Percentiles rank a stretch among this genome's conserved stretches.
These are phyloP conservation scores for Leonotis leonurus DNA, from an alignment of 257 asterid species.

Conservation along the genomic window DNA sequence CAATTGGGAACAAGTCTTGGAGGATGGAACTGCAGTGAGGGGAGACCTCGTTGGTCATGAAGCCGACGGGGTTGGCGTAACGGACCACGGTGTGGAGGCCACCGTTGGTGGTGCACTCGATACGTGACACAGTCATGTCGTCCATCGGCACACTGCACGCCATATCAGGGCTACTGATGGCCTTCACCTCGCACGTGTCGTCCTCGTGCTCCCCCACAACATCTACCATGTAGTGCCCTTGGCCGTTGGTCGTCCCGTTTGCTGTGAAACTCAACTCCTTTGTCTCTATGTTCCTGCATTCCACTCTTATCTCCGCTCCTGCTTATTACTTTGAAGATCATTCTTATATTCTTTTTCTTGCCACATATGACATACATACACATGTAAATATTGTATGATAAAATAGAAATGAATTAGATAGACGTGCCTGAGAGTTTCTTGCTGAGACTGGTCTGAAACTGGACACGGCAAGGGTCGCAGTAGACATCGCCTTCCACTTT, in stretches of 20 bases:
- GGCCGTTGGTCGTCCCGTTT: constrained; percentile 21
- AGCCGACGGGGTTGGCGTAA: constrained; percentile 35
- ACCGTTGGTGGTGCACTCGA: constrained; percentile 25
- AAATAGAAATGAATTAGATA: too few species aligned
- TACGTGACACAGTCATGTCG: constrained; percentile 2
- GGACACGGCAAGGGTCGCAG: constrained; percentile 40
- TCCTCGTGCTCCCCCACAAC: constrained; percentile 45
- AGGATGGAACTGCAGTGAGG: constrained; percentile 24
- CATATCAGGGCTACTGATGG: constrained; percentile 21
- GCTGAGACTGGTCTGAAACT: constrained; percentile 32
- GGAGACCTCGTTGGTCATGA: constrained; percentile 21
- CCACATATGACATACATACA: too few species aligned
- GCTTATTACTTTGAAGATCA: too few species aligned
- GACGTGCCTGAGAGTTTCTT: constrained; percentile 24
- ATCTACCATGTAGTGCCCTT: constrained; percentile 25
- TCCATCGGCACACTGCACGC: constrained; percentile 28
- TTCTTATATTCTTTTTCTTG: too few species aligned
- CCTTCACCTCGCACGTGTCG: constrained; percentile 30
- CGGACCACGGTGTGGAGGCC: constrained; percentile 34
- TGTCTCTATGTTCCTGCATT: constrained; percentile 28
- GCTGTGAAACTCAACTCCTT: constrained; percentile 16
- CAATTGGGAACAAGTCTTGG: constrained; percentile 22
- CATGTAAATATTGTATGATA: too few species aligned
- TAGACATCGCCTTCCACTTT: constrained; percentile 33
- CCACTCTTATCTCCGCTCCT: constrained; percentile 39